Evolutionary conservation across 2,329 filamentous ascomycete species (phyloP), one percentile per base, ranked within the genome.

Genomic region (Mycosphaerella sp.): DNA sequence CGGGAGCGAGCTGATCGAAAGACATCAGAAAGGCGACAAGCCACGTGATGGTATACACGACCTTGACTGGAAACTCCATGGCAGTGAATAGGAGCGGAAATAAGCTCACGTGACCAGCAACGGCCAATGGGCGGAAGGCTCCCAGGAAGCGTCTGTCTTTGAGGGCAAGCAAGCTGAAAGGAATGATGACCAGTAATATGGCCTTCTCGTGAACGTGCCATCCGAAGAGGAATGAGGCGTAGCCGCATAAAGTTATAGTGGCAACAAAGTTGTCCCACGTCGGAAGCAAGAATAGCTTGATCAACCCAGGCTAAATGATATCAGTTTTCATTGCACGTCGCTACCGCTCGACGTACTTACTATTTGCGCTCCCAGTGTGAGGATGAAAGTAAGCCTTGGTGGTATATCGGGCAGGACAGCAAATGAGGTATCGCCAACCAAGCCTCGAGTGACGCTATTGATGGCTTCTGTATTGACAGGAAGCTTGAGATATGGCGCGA

Each of bases 161-260:
- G 45, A 97, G 80, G 0, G 91, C 90, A 54, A 97, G 85, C 55
- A 98, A 79, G 61, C 87, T 94, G 75, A 97, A 97, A 0, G 93
- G 93, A 43, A 97, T 87, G 59, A 98, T 89, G 65, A 97, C 86
- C 16, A 97, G 80, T 17, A 98, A 79, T 51, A 98, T 87, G 1
- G 93, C 93, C 71, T 98, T 98, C 67, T 98, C 93, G 64, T 98
- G 93, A 7, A 98, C 93, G 66, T 98, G 93, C 89, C 91, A 98
- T 50, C 93, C 91, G 62, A 97, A 97, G 8, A 98, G 78, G 72
- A 98, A 98, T 0, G 91, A 96, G 0, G 91, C 87, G 66, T 96
- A 98, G 52, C 88, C 93, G 65, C 93, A 97, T 13, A 97, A 81
- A 0, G 91, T 96, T 40, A 95, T 80, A 0, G 89, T 85, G 3